These are phyloP conservation scores for Picea sitchensis DNA, from an alignment of 75 land plant genomes.

Conservation along the genomic window DNA sequence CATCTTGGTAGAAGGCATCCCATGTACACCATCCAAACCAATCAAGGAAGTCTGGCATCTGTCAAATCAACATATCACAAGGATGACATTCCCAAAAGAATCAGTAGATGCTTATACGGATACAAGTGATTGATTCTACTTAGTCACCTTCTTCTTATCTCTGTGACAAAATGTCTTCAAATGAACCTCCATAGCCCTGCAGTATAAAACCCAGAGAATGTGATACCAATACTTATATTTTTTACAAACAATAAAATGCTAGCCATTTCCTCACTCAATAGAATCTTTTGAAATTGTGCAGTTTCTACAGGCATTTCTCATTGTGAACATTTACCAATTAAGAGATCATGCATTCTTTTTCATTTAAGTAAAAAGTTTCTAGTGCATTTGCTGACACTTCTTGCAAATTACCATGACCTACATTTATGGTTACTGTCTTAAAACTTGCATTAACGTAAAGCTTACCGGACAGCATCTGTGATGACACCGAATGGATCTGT, in stretches of 20 bases:
- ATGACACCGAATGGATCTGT: conserved; percentile 41
- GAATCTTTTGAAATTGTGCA: background rate
- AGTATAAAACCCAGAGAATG: background rate
- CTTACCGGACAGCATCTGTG: conserved; percentile 36
- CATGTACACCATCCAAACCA: conserved; percentile 99
- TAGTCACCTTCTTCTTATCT: conserved; percentile 39
- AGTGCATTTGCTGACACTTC: background rate
- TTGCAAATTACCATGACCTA: background rate
- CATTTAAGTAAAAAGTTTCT: background rate
- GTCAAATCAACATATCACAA: conserved; percentile 17
- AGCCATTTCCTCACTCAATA: background rate
- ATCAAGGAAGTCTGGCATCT: conserved; percentile 84
- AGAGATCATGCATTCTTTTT: conserved; percentile 6
- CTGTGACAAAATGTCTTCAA: conserved; percentile 26
- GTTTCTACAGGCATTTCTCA: background rate
- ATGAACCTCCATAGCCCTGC: conserved; percentile 31
- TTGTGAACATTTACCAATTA: background rate
- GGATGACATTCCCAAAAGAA: background rate
- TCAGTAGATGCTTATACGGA: background rate
- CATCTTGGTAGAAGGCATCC: conserved; percentile 98
- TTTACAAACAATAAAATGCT: background rate
- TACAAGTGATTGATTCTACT: background rate
- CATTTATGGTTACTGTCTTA: background rate
- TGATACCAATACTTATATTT: background rate
- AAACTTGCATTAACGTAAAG: background rate